Base-by-base conservation (phyloP, 306 rosid genomes). In the Hylodesmum podocarpum region DNA sequence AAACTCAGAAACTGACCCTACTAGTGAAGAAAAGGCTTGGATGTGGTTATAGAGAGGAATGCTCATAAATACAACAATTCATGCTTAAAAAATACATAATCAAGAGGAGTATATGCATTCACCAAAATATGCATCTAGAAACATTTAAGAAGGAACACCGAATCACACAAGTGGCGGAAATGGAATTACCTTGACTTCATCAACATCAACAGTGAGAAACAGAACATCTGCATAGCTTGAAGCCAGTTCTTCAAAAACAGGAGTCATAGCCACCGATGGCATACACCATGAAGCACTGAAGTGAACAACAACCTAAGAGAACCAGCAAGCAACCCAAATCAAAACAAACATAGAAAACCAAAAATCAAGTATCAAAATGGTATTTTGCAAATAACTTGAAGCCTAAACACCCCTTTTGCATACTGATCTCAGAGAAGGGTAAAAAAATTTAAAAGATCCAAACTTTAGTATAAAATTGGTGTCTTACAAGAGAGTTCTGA, bases 261-360 rank as follows among this genome's bases (percentile, higher is more conserved):
- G 85, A 75, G 54, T 82, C 99, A 95, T 95, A 72, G 89, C 96
- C 77, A 95, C 96, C 22, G 97, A 95, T 73, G 97, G 99, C 86
- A 95, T 87, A 83, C 99, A 95, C 97, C 99, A 95, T 33, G 96
- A 86, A 77, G 97, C 97, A 82, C 89, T 84, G 82, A 95, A 95
- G 78, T 95, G 99, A 41, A 82, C 96, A 68, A 87, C 87, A 87
- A 95, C 49, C 98, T 95, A 59, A 37, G 9, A 54, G 14, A 55
- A 21, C 55, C 24, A 54, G 0, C 33, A 9, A 19, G 21, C 28
- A 64, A 61, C 22, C 41, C 75, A 31, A 72, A 66, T 18, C 33
- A 19, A 64, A 37, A 21, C 68, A 34, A 39, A 4, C 46, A 14
- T 19, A 54, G 3, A 62, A 66, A 6, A 14, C 1, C 2, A 63